These are phyloP conservation scores for Microbotryum lychnidis-dioicae DNA, from an alignment of 1,284 basidiomycete genomes.

Conservation along the genomic window DNA sequence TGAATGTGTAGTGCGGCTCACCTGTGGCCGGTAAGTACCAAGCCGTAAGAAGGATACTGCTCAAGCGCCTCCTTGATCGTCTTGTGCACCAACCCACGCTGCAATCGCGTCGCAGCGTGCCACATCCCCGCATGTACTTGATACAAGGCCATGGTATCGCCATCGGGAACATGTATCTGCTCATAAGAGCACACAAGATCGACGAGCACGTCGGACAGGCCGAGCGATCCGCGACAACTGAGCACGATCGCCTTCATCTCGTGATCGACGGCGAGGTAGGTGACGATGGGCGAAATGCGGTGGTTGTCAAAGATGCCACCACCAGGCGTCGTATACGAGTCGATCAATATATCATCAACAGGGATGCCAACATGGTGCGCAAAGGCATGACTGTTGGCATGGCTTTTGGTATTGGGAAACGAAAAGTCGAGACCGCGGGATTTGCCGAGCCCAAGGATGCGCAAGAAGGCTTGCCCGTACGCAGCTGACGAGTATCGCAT, in stretches of 20 bases:
- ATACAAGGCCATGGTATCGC: slow-evolving; percentile 40
- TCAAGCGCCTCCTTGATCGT: slow-evolving; percentile 43
- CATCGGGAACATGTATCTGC: slow-evolving; percentile 42
- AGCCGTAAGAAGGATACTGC: slow-evolving; percentile 44
- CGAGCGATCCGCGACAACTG: slow-evolving; percentile 47
- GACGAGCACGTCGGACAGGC: slow-evolving; percentile 47
- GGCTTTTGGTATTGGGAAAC: slow-evolving; percentile 44
- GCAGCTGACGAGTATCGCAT: slow-evolving; percentile 46
- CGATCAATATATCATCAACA: slow-evolving; percentile 46
- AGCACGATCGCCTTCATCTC: slow-evolving; percentile 39
- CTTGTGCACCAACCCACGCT: slow-evolving; percentile 44
- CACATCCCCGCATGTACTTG: slow-evolving; percentile 49
- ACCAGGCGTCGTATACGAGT: slow-evolving; percentile 42
- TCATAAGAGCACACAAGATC: slow-evolving; percentile 48
- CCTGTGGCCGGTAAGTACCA: slow-evolving; percentile 44
- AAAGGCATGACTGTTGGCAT: slow-evolving; percentile 38
- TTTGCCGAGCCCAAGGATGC: slow-evolving; percentile 45
- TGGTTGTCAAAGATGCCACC: slow-evolving; percentile 35
- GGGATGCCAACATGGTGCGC: slow-evolving; percentile 46
- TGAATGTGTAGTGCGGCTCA: neutral
- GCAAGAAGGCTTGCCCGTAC: slow-evolving; percentile 45
- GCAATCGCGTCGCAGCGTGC: slow-evolving; percentile 43
- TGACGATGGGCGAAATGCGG: slow-evolving; percentile 42
- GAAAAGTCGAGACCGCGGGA: slow-evolving; percentile 40
- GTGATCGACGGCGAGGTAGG: slow-evolving; percentile 45